phyloP scores from a whole-genome alignment of 441 rosid species.

The Gossypium gossypioides region DNA sequence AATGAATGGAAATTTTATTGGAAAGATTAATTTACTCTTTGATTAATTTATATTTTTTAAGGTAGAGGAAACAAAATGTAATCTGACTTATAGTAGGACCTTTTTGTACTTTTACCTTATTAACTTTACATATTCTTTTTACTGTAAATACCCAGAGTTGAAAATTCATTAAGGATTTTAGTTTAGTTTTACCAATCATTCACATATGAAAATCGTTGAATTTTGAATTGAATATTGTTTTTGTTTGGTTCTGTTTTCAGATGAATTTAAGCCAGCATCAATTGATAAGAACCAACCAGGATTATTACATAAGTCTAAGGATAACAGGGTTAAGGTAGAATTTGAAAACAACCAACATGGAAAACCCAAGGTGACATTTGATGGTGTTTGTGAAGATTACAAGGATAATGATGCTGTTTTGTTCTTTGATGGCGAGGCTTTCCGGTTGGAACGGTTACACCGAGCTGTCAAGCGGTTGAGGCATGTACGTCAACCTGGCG shows the following conservation, averaged over 20 bases:
- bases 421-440: slow-evolving; percentile 40
- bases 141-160: neutral
- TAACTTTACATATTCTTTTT: neutral
- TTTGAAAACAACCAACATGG: slow-evolving; percentile 46
- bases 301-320: slow-evolving; percentile 33
- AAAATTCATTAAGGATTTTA: neutral
- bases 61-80: too few species aligned
- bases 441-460: slow-evolving; percentile 43
- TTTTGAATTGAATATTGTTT: neutral
- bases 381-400: slow-evolving; percentile 41
- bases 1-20: too few species aligned
- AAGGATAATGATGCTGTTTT: slow-evolving; percentile 43
- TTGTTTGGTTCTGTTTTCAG: slow-evolving; percentile 19
- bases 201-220: neutral
- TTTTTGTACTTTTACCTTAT: too few species aligned
- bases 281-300: slow-evolving; percentile 42
- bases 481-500: slow-evolving; percentile 34
- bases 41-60: too few species aligned
- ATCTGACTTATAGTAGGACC: too few species aligned
- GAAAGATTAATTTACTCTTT: too few species aligned
- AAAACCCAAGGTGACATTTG: slow-evolving; percentile 41
- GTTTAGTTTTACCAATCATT: neutral
- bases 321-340: slow-evolving; percentile 37
- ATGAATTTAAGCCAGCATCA: slow-evolving; percentile 55
- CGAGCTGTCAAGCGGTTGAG: slow-evolving; percentile 40